Evolutionary conservation across 1,284 basidiomycete species (phyloP).

Genomic region (Vanrija pseudolonga): DNA sequence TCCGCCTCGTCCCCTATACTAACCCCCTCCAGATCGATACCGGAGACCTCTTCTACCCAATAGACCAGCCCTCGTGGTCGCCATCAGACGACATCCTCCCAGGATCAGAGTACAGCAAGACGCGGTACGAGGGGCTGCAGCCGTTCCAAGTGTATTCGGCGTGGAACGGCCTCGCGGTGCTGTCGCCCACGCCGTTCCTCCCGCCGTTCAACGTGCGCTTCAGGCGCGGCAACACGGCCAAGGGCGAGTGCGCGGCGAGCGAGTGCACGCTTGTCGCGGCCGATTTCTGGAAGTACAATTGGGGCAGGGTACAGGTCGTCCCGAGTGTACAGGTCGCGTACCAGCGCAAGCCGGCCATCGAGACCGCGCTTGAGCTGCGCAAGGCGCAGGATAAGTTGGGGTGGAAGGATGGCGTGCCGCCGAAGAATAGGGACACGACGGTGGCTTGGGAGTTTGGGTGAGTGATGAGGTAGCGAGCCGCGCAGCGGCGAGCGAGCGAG

Average conservation of each 20-base stretch:
- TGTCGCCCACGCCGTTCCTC: conserved; percentile 40
- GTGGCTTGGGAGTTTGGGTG: conserved; percentile 27
- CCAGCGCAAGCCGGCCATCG: conserved; percentile 33
- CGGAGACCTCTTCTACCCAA: conserved; percentile 50
- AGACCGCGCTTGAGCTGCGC: conserved; percentile 26
- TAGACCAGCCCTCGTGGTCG: conserved; percentile 39
- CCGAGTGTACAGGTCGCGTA: conserved; percentile 49
- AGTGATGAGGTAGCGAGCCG: conserved; percentile 9
- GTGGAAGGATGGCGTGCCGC: conserved; percentile 43
- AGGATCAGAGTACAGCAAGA: conserved; percentile 26
- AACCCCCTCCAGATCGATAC: conserved; percentile 31
- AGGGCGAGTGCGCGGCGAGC: conserved; percentile 44
- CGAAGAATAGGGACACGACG: conserved; percentile 12
- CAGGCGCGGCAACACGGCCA: conserved; percentile 27
- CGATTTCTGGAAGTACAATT: conserved; percentile 47
- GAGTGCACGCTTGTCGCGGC: conserved; percentile 44
- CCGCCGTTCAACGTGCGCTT: conserved; percentile 38
- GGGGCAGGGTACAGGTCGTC: conserved; percentile 43
- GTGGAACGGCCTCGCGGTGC: conserved; percentile 47
- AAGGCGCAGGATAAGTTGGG: conserved; percentile 26
- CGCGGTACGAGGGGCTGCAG: conserved; percentile 25
- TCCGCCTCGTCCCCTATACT: not conserved
- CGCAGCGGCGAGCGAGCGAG: not conserved
- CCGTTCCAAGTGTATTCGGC: conserved; percentile 48
- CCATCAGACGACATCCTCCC: conserved; percentile 43